Evolutionary conservation across 2,329 filamentous ascomycete genomes (phyloP).

Genomic region (Tolypocladium tropicale): DNA sequence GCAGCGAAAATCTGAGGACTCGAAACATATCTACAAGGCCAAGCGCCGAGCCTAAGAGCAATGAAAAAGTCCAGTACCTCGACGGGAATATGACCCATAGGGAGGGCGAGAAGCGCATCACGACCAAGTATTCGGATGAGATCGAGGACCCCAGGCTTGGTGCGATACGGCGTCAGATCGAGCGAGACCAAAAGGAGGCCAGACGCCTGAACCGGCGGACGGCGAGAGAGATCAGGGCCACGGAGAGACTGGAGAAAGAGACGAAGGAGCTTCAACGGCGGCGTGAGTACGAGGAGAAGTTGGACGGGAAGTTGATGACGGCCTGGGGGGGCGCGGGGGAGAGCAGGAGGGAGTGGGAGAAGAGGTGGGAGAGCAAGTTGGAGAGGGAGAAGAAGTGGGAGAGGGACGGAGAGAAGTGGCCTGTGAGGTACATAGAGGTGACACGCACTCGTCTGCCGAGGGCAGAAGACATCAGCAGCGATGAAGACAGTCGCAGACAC

Average conservation of each 20-base stretch:
- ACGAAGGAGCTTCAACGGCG: background rate
- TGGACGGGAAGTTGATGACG: no score
- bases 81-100: background rate
- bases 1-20: background rate
- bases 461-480: background rate
- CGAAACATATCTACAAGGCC: background rate
- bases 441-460: no score
- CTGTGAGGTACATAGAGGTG: no score
- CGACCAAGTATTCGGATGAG: background rate
- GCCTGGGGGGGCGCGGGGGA: no score
- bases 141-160: background rate
- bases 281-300: background rate
- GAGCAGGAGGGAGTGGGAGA: no score
- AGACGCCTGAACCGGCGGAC: background rate
- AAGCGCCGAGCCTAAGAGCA: no score
- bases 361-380: no score
- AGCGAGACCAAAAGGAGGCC: background rate
- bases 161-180: background rate
- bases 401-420: no score
- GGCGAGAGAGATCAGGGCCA: background rate
- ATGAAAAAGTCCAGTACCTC: background rate
- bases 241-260: background rate
- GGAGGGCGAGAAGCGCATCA: background rate
- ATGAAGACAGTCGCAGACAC: background rate
- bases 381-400: no score